phyloP scores from a whole-genome alignment of 306 rosid species.

The Dryas drummondii region DNA sequence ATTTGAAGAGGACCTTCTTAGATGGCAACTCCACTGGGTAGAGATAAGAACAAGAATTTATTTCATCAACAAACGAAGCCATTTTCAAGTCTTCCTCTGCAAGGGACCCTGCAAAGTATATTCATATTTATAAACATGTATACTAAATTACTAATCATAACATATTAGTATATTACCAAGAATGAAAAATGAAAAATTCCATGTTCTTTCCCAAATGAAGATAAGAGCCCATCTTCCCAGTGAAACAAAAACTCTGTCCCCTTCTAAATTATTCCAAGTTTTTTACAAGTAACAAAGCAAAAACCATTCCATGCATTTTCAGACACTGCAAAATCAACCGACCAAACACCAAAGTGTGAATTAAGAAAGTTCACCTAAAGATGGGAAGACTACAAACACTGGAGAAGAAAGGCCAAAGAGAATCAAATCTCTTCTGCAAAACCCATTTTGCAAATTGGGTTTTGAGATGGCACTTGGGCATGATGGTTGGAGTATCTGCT shows the following conservation, averaged over 20 bases:
- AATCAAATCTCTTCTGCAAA: conserved; percentile 62
- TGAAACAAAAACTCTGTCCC: not conserved
- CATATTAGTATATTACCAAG: too few relatives aligned
- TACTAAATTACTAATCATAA: not conserved
- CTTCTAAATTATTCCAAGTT: not conserved
- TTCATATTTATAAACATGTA: not conserved
- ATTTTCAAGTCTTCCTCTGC: conserved; percentile 67
- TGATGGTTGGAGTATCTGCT: conserved; percentile 19
- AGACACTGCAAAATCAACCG: not conserved
- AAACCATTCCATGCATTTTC: not conserved
- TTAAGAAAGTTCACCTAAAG: conserved; percentile 41
- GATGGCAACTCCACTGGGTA: conserved; percentile 81
- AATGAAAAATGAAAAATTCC: not conserved
- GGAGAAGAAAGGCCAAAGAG: conserved; percentile 62
- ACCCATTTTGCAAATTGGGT: conserved; percentile 44
- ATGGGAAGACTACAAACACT: conserved; percentile 36
- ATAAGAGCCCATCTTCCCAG: not conserved
- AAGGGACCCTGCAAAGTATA: conserved; percentile 51
- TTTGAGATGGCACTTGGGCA: conserved; percentile 34
- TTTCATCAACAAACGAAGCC: conserved; percentile 64
- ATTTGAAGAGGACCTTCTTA: conserved; percentile 63
- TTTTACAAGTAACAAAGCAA: not conserved
- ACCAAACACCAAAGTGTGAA: conserved; percentile 2
- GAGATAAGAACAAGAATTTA: conserved; percentile 75
- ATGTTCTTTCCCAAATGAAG: not conserved